A percentile compares a stretch with the other conserved stretches of the same genome.
Evolutionary conservation across 208 protist genomes (phyloP).

Genomic region (Leishmania gerbilli): DNA sequence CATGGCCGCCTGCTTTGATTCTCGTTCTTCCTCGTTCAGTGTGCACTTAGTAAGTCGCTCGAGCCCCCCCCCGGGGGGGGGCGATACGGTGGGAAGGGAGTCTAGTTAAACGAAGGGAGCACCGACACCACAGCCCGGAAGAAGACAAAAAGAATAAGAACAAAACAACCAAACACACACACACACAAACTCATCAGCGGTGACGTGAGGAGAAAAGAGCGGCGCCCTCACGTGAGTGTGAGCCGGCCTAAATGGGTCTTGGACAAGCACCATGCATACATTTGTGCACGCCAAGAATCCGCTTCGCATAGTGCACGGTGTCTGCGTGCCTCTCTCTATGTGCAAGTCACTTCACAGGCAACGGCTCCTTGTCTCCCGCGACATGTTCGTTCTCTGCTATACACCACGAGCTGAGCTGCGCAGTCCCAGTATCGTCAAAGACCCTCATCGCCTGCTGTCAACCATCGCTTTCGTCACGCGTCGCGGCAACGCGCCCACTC

Average conservation of each 20-base stretch:
- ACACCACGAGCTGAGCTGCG: too few relatives aligned
- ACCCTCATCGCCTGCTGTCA: too few relatives aligned
- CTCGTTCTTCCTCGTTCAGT: not conserved
- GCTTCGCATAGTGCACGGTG: too few relatives aligned
- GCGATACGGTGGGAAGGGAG: not conserved
- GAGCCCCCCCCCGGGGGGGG: too few relatives aligned
- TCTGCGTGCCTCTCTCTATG: too few relatives aligned
- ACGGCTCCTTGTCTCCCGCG: too few relatives aligned
- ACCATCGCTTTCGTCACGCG: too few relatives aligned
- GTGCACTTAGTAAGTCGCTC: not conserved
- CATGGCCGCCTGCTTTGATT: not conserved
- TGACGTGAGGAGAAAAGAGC: not conserved
- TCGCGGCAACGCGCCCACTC: not conserved
- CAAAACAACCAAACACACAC: not conserved
- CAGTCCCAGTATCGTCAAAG: too few relatives aligned
- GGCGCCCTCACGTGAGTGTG: not conserved
- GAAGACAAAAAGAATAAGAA: not conserved
- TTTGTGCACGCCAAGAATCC: not conserved
- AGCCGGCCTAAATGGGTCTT: not conserved
- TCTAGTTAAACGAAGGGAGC: not conserved
- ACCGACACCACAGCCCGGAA: not conserved
- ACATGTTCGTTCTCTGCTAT: too few relatives aligned
- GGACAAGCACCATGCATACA: not conserved
- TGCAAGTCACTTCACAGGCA: too few relatives aligned
- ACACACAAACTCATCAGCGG: not conserved